A percentile compares a stretch with the other conserved stretches of the same genome.
Evolutionary conservation across 805 yeast genomes (phyloP).

Genomic region (Sugiyamaella americana): DNA sequence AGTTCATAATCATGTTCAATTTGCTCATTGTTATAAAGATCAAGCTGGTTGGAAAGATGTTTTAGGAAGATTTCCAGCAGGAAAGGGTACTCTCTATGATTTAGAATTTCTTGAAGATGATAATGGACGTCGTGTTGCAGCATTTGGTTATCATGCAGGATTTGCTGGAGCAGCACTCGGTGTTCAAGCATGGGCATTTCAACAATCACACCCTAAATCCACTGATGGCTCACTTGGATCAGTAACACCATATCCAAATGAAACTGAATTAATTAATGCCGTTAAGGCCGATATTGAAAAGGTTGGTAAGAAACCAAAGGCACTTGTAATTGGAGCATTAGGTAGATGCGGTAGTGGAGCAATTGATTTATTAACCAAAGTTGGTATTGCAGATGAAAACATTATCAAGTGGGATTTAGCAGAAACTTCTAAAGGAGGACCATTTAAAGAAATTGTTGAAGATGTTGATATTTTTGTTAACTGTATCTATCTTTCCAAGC

Average conservation of each 20-base stretch:
- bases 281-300: conserved; percentile 46
- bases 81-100: conserved; percentile 87
- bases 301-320: conserved; percentile 66
- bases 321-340: conserved; percentile 89
- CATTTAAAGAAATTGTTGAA: conserved; percentile 80
- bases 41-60: conserved; percentile 98
- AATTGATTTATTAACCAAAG: conserved; percentile 68
- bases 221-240: conserved; percentile 62
- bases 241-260: conserved; percentile 77
- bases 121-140: conserved; percentile 97
- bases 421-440: conserved; percentile 96
- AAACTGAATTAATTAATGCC: conserved; percentile 56
- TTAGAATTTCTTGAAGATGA: conserved; percentile 91
- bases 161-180: conserved; percentile 99
- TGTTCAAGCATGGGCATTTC: conserved; percentile 88
- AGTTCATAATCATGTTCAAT: conserved; percentile 93
- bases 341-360: conserved; percentile 99
- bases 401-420: conserved; percentile 93
- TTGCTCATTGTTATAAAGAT: conserved; percentile 97
- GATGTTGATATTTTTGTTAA: conserved; percentile 84
- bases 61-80: conserved; percentile 79
- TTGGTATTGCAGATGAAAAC: conserved; percentile 81
- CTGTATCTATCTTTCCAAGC: conserved; percentile 90
- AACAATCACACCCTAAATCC: conserved; percentile 61
- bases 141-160: conserved; percentile 99